Evolutionary conservation across 371 early-diverging fungal species (phyloP).

Genomic region (Mucor piriformis): DNA sequence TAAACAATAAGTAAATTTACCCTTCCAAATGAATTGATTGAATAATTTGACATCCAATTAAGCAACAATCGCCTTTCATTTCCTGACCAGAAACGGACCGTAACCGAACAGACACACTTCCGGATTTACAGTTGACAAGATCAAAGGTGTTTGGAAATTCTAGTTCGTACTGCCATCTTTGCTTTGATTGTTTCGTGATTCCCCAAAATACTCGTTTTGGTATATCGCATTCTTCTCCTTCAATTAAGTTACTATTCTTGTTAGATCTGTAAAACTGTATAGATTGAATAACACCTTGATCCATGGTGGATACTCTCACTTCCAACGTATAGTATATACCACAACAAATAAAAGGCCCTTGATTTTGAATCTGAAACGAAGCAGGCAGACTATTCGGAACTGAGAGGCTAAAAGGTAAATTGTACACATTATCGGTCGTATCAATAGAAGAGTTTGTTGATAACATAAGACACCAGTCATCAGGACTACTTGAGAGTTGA

Average conservation of each 20-base stretch:
- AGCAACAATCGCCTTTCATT: slow-evolving; percentile 1
- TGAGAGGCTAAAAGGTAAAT: neutral
- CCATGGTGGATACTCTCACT: neutral
- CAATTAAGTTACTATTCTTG: neutral
- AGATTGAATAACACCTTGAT: neutral
- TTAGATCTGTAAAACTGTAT: slow-evolving; percentile 10
- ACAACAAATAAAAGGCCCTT: neutral
- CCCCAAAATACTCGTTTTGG: slow-evolving; percentile 28
- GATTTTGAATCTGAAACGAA: neutral
- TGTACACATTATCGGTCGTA: neutral
- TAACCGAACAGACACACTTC: slow-evolving; percentile 6
- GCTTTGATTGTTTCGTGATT: slow-evolving; percentile 13
- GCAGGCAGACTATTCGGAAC: neutral
- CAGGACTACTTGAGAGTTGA: slow-evolving; percentile 6
- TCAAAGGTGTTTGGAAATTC: slow-evolving; percentile 19
- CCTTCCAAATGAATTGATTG: slow-evolving; percentile 15
- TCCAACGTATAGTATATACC: neutral
- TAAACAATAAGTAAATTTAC: neutral
- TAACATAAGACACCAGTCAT: slow-evolving; percentile 8
- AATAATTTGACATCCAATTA: slow-evolving; percentile 22
- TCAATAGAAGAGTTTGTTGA: too few relatives aligned
- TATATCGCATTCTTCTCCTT: neutral
- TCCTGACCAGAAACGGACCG: neutral
- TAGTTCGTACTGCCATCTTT: slow-evolving; percentile 28
- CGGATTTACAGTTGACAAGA: neutral